Evolutionary conservation across 2,329 filamentous ascomycete genomes (phyloP), one percentile per base, ranked within the genome.

Genomic region (Fusarium coicis): DNA sequence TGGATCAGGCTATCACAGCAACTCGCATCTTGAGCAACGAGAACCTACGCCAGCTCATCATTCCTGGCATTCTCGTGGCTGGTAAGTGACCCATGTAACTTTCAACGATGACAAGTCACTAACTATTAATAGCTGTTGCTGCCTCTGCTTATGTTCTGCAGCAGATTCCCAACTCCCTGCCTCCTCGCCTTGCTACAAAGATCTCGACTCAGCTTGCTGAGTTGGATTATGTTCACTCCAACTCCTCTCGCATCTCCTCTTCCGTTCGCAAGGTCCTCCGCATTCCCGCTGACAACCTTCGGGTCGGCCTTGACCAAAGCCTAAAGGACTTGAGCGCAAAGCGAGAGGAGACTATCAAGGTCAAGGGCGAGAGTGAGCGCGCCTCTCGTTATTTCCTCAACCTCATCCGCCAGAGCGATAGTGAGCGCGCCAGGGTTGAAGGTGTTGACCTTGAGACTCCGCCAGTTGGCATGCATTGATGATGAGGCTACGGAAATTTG

Each of bases 141-240:
- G 93, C 93, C 46, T 87, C 92, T 7, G 92, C 92, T 68, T 98
- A 97, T 81, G 86, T 97, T 64, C 85, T 99, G 30, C 91, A 92
- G 65, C 93, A 96, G 72, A 97, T 99, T 72, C 96, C 96, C 26
- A 90, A 92, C 60, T 96, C 96, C 2, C 90, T 99, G 1, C 96
- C 96, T 4, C 92, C 92, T 59, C 94, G 95, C 16, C 89, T 99
- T 10, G 92, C 93, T 46, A 88, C 88, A 78, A 98, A 98, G 84
- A 93, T 99, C 66, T 92, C 94, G 5, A 86, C 90, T 37, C 93
- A 95, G 77, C 91, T 99, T 42, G 85, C 89, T 12, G 89, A 93
- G 23, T 91, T 97, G 79, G 96, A 99, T 84, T 99, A 98, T 80
- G 93, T 96, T 3, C 96, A 99, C 82, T 84, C 90, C 74, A 99